These are phyloP conservation scores for Pleurotus citrinopileatus DNA, from an alignment of 768 basidiomycete genomes.

Conservation along the genomic window DNA sequence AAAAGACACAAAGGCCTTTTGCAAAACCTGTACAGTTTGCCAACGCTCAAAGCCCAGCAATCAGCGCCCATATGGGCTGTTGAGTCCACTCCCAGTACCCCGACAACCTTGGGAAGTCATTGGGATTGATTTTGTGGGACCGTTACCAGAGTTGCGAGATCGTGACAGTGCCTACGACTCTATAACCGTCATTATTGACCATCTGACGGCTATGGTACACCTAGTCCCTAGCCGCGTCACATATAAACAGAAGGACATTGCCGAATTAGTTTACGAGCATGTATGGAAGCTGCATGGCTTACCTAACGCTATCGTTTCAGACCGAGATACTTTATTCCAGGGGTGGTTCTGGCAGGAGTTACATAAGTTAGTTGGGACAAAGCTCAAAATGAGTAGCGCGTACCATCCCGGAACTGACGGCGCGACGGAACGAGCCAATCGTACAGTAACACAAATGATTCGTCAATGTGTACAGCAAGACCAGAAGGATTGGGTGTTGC, in stretches of 20 bases:
- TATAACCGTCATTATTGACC: constrained; percentile 18
- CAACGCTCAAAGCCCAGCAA: constrained; percentile 13
- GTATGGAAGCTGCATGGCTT: constrained; percentile 29
- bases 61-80: constrained; percentile 13
- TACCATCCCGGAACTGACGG: constrained; percentile 21
- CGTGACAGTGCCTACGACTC: constrained; percentile 18
- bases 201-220: constrained; percentile 14
- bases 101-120: constrained; percentile 22
- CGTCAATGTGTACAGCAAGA: constrained; percentile 18
- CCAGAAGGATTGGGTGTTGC: constrained; percentile 27
- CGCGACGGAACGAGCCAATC: constrained; percentile 28
- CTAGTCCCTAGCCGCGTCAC: constrained; percentile 13
- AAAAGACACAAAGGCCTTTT: constrained; percentile 19
- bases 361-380: constrained; percentile 16
- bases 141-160: constrained; percentile 23
- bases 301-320: constrained; percentile 20
- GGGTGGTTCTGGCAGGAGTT: constrained; percentile 14
- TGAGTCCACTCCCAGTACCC: constrained; percentile 19
- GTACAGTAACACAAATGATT: constrained; percentile 27
- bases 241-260: constrained; percentile 15
- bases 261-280: constrained; percentile 18
- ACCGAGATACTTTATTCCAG: constrained; percentile 19
- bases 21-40: constrained; percentile 23
- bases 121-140: constrained; percentile 27
- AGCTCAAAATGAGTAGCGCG: constrained; percentile 26